Base-by-base conservation (phyloP, 106 monocot genomes). In the Dioscorea zingiberensis region DNA sequence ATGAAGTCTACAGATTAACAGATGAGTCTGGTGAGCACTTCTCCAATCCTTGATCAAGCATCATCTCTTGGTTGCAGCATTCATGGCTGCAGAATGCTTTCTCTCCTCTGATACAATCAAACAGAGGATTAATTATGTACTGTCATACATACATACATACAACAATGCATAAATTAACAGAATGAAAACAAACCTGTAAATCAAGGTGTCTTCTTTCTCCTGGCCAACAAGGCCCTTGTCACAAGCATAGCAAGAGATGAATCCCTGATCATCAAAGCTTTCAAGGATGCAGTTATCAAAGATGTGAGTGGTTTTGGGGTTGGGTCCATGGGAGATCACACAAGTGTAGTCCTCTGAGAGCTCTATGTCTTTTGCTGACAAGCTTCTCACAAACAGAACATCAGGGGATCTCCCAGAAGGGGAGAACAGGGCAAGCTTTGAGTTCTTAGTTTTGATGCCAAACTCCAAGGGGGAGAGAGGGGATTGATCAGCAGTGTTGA, bases 291-390 rank as follows among this genome's bases (percentile, higher is more conserved):
- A 80, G 44, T 82, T 69, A 19, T 90, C 77, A 51, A 90, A 90
- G 28, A 90, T 87, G 54, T 87, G 86, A 11, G 73, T 87, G 18
- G 62, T 83, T 54, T 60, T 87, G 38, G 78, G 76, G 58, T 79
- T 76, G 12, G 86, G 86, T 4, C 86, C 82, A 13, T 79, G 82
- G 0, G 69, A 48, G 59, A 90, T 90, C 58, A 85, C 82, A 32
- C 89, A 85, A 18, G 89, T 90, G 69, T 90, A 85, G 57, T 89
- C 85, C 71, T 89, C 89, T 0, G 82, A 85, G 14, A 77, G 54
- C 72, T 85, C 88, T 73, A 79, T 85, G 48, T 78, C 88, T 28
- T 38, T 38, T 8, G 38, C 38, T 38, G 38, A 38, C 38, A 38
- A 38, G 10, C 9, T 8, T 38, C 10, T 38, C 9, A 38, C 9